These are phyloP conservation scores for Phytophthora agathidicida DNA, from an alignment of 352 stramenopile species.

Conservation along the genomic window DNA sequence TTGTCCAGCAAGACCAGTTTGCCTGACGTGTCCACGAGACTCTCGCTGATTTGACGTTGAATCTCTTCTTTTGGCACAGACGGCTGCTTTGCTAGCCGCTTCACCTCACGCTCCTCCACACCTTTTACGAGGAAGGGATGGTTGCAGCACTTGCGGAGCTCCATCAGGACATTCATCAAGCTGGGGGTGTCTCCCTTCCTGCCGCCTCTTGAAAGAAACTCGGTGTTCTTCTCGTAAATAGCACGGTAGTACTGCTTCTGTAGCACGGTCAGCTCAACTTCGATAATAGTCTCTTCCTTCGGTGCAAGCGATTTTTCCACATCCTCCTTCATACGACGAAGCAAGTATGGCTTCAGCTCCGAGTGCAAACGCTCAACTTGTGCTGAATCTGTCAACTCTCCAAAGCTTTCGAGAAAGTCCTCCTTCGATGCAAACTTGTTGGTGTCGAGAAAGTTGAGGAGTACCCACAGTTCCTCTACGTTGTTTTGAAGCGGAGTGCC, in stretches of 20 bases:
- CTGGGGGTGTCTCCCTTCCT: constrained; percentile 78
- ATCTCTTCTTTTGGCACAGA: constrained; percentile 55
- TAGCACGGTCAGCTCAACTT: constrained; percentile 91
- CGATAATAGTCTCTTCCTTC: constrained; percentile 91
- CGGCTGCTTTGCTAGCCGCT: constrained; percentile 62
- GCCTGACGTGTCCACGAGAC: constrained; percentile 95
- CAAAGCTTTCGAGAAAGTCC: constrained; percentile 94
- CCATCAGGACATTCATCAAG: constrained; percentile 94
- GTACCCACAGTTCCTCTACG: constrained; percentile 95
- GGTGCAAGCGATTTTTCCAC: constrained; percentile 89
- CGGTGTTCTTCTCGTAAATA: constrained; percentile 94
- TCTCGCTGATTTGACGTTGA: constrained; percentile 73
- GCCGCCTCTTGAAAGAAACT: constrained; percentile 84
- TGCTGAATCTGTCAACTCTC: constrained; percentile 91
- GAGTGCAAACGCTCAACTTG: constrained; percentile 89
- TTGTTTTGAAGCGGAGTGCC: constrained; percentile 93
- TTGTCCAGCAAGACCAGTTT: constrained; percentile 99
- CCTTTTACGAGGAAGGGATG: constrained; percentile 94
- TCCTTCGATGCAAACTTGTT: constrained; percentile 94
- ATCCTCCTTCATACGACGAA: constrained; percentile 91
- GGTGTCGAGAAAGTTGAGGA: constrained; percentile 98
- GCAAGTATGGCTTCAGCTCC: constrained; percentile 85
- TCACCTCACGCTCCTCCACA: constrained; percentile 82
- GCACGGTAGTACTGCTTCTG: constrained; percentile 93
- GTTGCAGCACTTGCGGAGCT: constrained; percentile 96